A percentile compares a stretch with the other conserved stretches of the same genome.
Evolutionary conservation across 805 yeast genomes (phyloP).

Genomic region (Citeromyces matritensis): DNA sequence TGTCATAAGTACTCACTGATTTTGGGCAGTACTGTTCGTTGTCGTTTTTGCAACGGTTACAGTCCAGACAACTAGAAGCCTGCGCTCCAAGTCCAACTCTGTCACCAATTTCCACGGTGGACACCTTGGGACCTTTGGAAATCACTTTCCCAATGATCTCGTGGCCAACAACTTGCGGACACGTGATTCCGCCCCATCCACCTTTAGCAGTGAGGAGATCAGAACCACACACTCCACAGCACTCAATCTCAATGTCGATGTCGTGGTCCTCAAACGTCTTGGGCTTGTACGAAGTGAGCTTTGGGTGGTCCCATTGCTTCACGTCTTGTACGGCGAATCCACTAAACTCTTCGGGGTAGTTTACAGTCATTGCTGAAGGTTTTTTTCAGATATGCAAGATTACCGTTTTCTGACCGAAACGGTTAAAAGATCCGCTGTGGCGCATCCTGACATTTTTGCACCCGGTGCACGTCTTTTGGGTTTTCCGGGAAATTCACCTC

Average conservation of each 20-base stretch:
- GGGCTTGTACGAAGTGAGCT: slow-evolving; percentile 30
- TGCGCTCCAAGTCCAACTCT: slow-evolving; percentile 32
- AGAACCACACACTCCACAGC: slow-evolving; percentile 58
- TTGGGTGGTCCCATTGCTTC: slow-evolving; percentile 41
- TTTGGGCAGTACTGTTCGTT: slow-evolving; percentile 30
- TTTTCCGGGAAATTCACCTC: too few species aligned
- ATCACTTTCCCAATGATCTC: slow-evolving; percentile 26
- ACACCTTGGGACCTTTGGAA: slow-evolving; percentile 19
- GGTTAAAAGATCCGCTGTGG: too few species aligned
- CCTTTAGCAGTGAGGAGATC: slow-evolving; percentile 39
- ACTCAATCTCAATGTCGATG: slow-evolving; percentile 40
- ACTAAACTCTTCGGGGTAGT: slow-evolving; percentile 41
- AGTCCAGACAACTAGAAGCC: slow-evolving; percentile 18
- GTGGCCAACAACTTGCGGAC: slow-evolving; percentile 35
- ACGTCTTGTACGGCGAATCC: slow-evolving; percentile 41
- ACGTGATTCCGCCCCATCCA: slow-evolving; percentile 26
- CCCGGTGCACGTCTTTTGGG: too few species aligned
- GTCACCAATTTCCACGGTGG: slow-evolving; percentile 23
- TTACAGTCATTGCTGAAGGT: slow-evolving; percentile 5
- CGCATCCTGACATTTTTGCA: too few species aligned
- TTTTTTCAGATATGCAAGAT: not conserved
- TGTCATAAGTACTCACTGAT: slow-evolving; percentile 26
- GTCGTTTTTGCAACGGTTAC: slow-evolving; percentile 17
- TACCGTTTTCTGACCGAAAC: too few species aligned
- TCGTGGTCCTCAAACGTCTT: slow-evolving; percentile 28